Evolutionary conservation across 257 asterid species (phyloP).

Genomic region (Solanum sparsipilum): DNA sequence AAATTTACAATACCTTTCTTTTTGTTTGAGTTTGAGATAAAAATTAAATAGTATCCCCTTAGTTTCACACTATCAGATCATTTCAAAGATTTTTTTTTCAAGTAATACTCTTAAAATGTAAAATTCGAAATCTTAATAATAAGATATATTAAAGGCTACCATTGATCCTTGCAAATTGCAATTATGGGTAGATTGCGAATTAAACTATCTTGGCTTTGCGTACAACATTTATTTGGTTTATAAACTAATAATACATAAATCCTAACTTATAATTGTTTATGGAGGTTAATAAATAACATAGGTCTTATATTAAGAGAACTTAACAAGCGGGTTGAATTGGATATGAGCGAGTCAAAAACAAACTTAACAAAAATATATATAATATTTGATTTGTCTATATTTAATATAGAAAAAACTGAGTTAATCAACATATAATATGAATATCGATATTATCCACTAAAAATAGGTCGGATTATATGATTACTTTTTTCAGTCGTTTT

Average conservation of each 20-base stretch:
- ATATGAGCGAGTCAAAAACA: neutral
- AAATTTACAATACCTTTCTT: neutral
- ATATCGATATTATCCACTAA: too few relatives aligned
- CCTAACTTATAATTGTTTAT: neutral
- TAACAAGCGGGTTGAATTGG: neutral
- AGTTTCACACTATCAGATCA: neutral
- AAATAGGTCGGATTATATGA: neutral
- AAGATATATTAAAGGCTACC: neutral
- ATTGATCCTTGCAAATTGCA: neutral
- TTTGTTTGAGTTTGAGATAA: neutral
- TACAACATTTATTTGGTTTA: neutral
- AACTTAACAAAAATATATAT: neutral
- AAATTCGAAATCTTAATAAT: neutral
- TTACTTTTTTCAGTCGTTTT: neutral
- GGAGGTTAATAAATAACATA: neutral
- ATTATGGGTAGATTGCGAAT: neutral
- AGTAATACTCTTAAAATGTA: neutral
- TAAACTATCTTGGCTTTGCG: neutral
- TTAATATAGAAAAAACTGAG: neutral
- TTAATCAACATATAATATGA: neutral
- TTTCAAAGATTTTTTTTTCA: neutral
- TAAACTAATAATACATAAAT: neutral
- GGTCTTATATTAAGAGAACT: neutral
- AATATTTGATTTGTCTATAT: neutral
- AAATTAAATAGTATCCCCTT: neutral